phyloP scores from a whole-genome alignment of 2,329 filamentous ascomycete genomes.

The Ceratocystis destructans region DNA sequence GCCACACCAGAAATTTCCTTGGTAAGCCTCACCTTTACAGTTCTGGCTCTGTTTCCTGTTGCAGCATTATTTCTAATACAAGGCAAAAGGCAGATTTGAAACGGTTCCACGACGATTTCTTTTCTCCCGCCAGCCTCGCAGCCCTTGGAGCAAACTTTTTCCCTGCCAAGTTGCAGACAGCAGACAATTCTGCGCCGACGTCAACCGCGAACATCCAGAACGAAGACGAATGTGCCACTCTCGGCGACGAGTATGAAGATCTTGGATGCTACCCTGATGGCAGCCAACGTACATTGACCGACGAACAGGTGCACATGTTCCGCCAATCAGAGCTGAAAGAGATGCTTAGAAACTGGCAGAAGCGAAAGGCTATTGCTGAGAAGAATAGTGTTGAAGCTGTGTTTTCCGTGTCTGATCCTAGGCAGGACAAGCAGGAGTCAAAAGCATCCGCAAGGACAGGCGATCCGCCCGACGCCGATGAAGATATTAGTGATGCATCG shows the following conservation, averaged over 20 bases:
- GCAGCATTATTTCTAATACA: neutral
- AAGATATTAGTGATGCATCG: slow-evolving; percentile 7
- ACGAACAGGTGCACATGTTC: slow-evolving; percentile 83
- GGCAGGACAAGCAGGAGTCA: neutral
- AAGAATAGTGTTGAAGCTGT: slow-evolving; percentile 7
- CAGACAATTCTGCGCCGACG: neutral
- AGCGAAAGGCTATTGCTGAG: slow-evolving; percentile 16
- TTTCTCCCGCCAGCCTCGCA: neutral
- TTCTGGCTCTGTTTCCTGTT: neutral
- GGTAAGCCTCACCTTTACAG: neutral
- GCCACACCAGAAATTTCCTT: neutral
- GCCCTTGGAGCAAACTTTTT: slow-evolving; percentile 1
- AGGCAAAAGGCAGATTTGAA: slow-evolving; percentile 6
- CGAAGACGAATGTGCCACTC: slow-evolving; percentile 25
- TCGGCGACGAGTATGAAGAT: slow-evolving; percentile 44
- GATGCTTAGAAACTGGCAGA: slow-evolving; percentile 37
- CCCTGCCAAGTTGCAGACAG: neutral
- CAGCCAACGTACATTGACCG: slow-evolving; percentile 74
- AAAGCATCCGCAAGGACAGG: neutral
- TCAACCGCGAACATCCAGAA: neutral
- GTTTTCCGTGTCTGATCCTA: slow-evolving; percentile 15
- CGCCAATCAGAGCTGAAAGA: slow-evolving; percentile 73
- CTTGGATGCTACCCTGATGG: slow-evolving; percentile 81
- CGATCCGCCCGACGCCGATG: slow-evolving; percentile 21
- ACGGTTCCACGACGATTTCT: slow-evolving; percentile 9